phyloP scores from a whole-genome alignment of 306 rosid species.

The Corylus americana region DNA sequence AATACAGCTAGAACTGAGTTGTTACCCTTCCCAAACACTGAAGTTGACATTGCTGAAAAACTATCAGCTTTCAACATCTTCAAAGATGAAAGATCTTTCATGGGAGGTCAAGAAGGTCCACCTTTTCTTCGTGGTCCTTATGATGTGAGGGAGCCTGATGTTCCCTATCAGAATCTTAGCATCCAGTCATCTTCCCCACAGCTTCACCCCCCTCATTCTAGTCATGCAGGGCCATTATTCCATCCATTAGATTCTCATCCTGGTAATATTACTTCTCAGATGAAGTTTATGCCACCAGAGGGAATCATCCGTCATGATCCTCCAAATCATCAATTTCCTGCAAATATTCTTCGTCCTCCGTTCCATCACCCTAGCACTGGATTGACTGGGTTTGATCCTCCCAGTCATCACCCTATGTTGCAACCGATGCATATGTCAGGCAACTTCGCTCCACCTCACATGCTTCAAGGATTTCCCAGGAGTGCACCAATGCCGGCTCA shows the following conservation, averaged over 20 bases:
- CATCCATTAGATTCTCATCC: constrained; percentile 70
- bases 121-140: constrained; percentile 57
- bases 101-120: constrained; percentile 69
- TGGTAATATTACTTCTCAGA: constrained; percentile 56
- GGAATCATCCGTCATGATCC: constrained; percentile 58
- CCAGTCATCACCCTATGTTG: constrained; percentile 64
- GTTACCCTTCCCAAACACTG: constrained; percentile 45
- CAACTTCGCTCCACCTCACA: constrained; percentile 65
- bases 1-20: constrained; percentile 55
- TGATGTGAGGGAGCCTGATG: constrained; percentile 65
- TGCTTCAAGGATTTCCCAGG: constrained; percentile 69
- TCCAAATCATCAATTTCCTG: constrained; percentile 65
- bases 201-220: constrained; percentile 57
- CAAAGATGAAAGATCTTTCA: constrained; percentile 55
- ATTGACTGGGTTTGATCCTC: constrained; percentile 62
- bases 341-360: constrained; percentile 74
- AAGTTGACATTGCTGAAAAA: constrained; percentile 62
- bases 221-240: constrained; percentile 56
- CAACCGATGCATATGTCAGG: constrained; percentile 77
- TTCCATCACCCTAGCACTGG: constrained; percentile 59
- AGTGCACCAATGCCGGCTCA: constrained; percentile 58
- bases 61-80: constrained; percentile 56
- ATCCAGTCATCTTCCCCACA: constrained; percentile 61
- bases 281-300: constrained; percentile 61
- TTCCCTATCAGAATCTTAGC: constrained; percentile 60